Base-by-base conservation (phyloP, 1,284 basidiomycete species). In the Nidula niveotomentosa region DNA sequence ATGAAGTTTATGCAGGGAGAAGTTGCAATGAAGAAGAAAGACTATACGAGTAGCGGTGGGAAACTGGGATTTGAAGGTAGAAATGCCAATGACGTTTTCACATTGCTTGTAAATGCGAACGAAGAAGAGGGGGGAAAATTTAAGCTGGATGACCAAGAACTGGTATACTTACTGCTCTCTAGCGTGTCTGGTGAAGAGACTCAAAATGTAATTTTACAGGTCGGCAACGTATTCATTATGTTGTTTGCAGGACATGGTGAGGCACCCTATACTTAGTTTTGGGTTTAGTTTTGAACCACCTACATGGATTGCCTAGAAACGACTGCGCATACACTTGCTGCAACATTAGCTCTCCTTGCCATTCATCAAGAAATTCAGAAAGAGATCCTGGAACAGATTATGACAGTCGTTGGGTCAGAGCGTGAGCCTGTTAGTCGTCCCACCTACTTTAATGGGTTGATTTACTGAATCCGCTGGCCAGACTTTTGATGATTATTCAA, bases 161-260 rank as follows among this genome's bases (percentile, higher is more conserved):
- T 85, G 62, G 82, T 81, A 46, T n/a, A 23, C 18, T 65, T 49
- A 17, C 7, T 45, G 17, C 51, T 8, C 36, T 23, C 30, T 50
- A 13, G 35, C 10, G 36, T 44, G 34, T 48, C 7, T 39, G 36
- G n/a, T n/a, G 10, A 15, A 17, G 10, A 9, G n/a, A 35, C 8
- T 36, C 13, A n/a, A 33, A n/a, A 34, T 10, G 8, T 10, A 18
- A 46, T 49, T n/a, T 17, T 44, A 36, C 3, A 83, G 81, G 77
- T 82, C 51, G 81, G 81, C 8, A 83, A 84, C 53, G 65, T 82
- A 1, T 85, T 77, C 60, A 62, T 76, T 6, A 69, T 84, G 60
- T 62, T 85, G 48, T 79, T 84, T 52, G 80, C 83, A 50, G 82
- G 84, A 8, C 81, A 84, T 62, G 83, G 83, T 76, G 59, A 49